These are phyloP conservation scores for Vachellia pachyceras DNA, from an alignment of 306 rosid species.

Conservation along the genomic window DNA sequence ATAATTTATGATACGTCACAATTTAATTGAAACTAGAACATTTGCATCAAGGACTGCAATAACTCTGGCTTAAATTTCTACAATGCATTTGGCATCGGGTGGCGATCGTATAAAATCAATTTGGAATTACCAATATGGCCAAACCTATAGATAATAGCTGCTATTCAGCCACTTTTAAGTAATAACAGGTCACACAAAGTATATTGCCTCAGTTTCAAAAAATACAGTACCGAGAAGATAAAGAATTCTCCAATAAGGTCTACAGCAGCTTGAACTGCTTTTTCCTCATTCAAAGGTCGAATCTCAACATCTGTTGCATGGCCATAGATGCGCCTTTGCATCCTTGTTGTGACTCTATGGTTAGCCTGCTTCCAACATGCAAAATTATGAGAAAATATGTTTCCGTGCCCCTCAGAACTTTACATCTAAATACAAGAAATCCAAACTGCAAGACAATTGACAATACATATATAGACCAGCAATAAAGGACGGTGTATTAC, in stretches of 20 bases:
- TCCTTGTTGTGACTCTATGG: conserved; percentile 72
- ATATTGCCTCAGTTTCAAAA: conserved; percentile 20
- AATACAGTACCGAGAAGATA: conserved; percentile 69
- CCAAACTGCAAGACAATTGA: conserved; percentile 14
- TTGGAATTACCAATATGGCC: conserved; percentile 6
- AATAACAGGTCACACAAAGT: not conserved
- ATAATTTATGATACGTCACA: not conserved
- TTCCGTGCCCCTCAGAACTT: not conserved
- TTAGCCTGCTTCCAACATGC: conserved; percentile 57
- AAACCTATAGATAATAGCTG: conserved; percentile 3
- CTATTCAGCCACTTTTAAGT: not conserved
- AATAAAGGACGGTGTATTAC: conserved; percentile 3
- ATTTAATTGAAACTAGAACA: not conserved
- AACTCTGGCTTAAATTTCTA: not conserved
- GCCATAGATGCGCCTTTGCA: conserved; percentile 87
- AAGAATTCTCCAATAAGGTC: conserved; percentile 93
- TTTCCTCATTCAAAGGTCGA: conserved; percentile 93
- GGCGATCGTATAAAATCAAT: not conserved
- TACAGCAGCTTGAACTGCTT: conserved; percentile 88
- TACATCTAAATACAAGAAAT: conserved; percentile 1
- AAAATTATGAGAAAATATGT: conserved; percentile 25
- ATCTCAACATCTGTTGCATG: conserved; percentile 85
- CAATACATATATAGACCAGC: conserved; percentile 8
- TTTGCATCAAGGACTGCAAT: not conserved
- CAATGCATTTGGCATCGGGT: conserved; percentile 8